phyloP scores from a whole-genome alignment of 2,329 filamentous ascomycete species.

The Sporothrix curviconia region DNA sequence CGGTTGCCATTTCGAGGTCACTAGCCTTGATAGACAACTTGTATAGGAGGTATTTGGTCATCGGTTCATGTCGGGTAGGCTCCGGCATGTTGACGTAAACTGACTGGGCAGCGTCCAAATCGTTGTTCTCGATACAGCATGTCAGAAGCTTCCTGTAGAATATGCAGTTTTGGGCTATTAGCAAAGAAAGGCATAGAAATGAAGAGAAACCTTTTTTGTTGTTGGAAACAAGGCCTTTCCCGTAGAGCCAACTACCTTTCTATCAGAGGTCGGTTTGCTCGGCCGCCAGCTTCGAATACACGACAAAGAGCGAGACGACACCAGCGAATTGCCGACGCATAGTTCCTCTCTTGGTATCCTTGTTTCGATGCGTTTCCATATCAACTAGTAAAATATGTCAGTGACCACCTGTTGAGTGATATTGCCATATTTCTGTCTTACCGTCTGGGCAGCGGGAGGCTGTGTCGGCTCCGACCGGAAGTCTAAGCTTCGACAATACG shows the following conservation, averaged over 20 bases:
- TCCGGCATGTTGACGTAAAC: slow-evolving; percentile 55
- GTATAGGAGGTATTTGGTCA: slow-evolving; percentile 69
- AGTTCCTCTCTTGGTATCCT: slow-evolving; percentile 45
- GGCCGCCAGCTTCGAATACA: slow-evolving; percentile 59
- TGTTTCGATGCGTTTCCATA: slow-evolving; percentile 76
- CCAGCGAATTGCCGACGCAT: slow-evolving; percentile 58
- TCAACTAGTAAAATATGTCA: slow-evolving; percentile 46
- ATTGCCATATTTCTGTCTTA: slow-evolving; percentile 30
- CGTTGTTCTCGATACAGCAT: slow-evolving; percentile 56
- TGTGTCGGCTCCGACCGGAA: slow-evolving; percentile 50
- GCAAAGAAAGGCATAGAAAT: too few relatives aligned
- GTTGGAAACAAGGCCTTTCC: not conserved
- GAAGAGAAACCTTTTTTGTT: too few relatives aligned
- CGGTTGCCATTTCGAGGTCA: slow-evolving; percentile 52
- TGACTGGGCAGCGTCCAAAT: slow-evolving; percentile 47
- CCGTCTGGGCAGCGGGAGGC: slow-evolving; percentile 63
- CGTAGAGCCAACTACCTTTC: slow-evolving; percentile 43
- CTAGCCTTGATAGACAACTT: slow-evolving; percentile 58
- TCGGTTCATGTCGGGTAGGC: slow-evolving; percentile 49
- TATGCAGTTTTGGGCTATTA: too few relatives aligned
- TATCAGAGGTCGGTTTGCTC: slow-evolving; percentile 61
- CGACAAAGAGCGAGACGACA: slow-evolving; percentile 61
- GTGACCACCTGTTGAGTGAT: not conserved
- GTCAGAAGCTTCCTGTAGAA: slow-evolving; percentile 61
- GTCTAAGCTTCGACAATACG: slow-evolving; percentile 39